Conservation (phyloP, 106 monocot species). For the Dioscorea alata region DNA sequence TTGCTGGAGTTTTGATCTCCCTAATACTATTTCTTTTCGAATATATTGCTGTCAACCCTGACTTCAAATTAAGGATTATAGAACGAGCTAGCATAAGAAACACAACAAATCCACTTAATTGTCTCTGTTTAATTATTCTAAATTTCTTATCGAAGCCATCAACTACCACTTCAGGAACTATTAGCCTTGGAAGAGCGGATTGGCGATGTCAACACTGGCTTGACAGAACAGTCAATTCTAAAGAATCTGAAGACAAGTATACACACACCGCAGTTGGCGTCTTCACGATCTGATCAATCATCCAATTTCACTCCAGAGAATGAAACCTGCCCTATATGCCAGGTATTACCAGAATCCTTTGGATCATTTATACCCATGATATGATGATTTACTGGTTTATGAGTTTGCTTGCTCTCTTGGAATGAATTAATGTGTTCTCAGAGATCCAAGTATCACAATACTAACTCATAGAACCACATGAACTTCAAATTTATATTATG, state of each 20-base stretch:
- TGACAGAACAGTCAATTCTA: constrained; percentile 39
- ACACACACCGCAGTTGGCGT: constrained; percentile 1
- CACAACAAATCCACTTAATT: too few relatives aligned
- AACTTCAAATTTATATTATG: too few relatives aligned
- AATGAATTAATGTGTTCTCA: too few relatives aligned
- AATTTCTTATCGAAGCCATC: too few relatives aligned
- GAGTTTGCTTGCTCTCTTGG: too few relatives aligned
- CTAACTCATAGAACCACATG: too few relatives aligned
- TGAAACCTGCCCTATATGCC: constrained; percentile 56
- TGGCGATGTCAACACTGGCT: constrained; percentile 56
- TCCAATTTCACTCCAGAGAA: constrained; percentile 14
- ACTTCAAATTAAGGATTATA: too few relatives aligned
- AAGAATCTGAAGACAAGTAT: constrained; percentile 33
- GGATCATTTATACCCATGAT: too few relatives aligned
- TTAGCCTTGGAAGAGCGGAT: constrained; percentile 54
- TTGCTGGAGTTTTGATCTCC: not conserved
- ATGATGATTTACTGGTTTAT: too few relatives aligned
- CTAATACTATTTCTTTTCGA: not conserved
- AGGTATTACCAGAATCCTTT: constrained; percentile 20
- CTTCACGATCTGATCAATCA: constrained; percentile 1
- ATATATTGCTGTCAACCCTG: not conserved
- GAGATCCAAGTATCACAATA: too few relatives aligned
- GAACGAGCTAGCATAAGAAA: too few relatives aligned
- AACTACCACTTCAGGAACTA: constrained; percentile 36
- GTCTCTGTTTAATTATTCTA: too few relatives aligned